Evolutionary conservation across 2,329 filamentous ascomycete genomes (phyloP), one percentile per base, ranked within the genome.

Genomic region (Chaetomium olivaceum): DNA sequence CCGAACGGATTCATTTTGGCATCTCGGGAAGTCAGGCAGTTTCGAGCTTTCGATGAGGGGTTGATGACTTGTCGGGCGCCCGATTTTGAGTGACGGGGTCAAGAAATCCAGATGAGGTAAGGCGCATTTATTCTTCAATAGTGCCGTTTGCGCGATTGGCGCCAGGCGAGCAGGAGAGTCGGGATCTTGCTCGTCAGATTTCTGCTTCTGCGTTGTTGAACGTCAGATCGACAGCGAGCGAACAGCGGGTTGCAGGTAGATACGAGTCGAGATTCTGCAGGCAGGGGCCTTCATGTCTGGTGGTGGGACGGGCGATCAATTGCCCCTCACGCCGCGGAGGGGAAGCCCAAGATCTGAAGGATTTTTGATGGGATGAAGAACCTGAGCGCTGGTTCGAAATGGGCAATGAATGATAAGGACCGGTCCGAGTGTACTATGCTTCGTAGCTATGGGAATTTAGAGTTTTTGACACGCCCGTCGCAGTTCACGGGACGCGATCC

Each of bases 181-280:
- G 43, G 36, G 33, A 16, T 25, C 12, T 23, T n/a, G 1, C 8
- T 12, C n/a, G 12, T 25, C 29, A 48, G 16, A 23, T 25, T 52
- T 19, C 50, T 52, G 23, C 16, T 33, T 33, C 52, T 25, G 27
- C 50, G 27, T 50, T 43, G 48, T 52, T 25, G 51, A 31, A 23
- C 36, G 19, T 33, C 33, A 48, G 60, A 62, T 62, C 52, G 54
- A 39, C 55, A 39, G 52, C 33, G 27, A 50, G 55, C 60, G 48
- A 27, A 50, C 25, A 56, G 56, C 27, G 62, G 56, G 56, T 50
- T 29, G 14, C 46, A 33, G 21, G 23, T 56, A 54, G 46, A 59
- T 63, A 63, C 61, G 61, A 62, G 61, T 62, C 50, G 51, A 51
- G 43, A 62, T 62, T 54, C 39, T 62, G 61, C 61, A 58, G 43